Conservation (phyloP, 2,329 filamentous ascomycete species). For the Fusarium pseudocircinatum region DNA sequence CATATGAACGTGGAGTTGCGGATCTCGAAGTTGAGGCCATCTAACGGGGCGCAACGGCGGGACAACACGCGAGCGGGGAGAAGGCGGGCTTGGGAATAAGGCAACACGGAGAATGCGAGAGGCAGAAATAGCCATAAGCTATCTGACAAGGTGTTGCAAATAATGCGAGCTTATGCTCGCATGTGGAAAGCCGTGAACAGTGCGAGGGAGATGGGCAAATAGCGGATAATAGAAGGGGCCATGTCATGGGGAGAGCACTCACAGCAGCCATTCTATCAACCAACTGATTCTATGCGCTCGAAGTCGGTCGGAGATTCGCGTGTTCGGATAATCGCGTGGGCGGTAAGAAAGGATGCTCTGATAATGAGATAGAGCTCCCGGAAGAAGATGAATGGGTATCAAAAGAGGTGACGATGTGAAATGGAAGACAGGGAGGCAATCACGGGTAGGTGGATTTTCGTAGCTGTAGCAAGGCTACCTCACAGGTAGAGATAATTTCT, state of each 20-base stretch:
- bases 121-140: neutral
- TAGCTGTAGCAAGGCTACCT: slow-evolving; percentile 46
- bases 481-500: slow-evolving; percentile 49
- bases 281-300: slow-evolving; percentile 46
- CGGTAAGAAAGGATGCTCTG: slow-evolving; percentile 23
- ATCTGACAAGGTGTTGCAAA: neutral
- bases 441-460: slow-evolving; percentile 47
- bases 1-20: slow-evolving; percentile 23
- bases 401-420: slow-evolving; percentile 45
- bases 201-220: slow-evolving; percentile 18
- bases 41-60: slow-evolving; percentile 34
- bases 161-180: slow-evolving; percentile 7
- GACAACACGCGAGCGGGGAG: slow-evolving; percentile 38
- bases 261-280: slow-evolving; percentile 56
- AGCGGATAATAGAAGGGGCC: slow-evolving; percentile 28
- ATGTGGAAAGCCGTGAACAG: neutral
- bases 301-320: slow-evolving; percentile 29
- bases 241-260: slow-evolving; percentile 44
- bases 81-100: slow-evolving; percentile 2
- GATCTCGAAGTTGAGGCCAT: slow-evolving; percentile 27
- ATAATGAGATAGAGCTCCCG: slow-evolving; percentile 33
- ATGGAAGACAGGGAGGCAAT: slow-evolving; percentile 44
- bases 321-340: slow-evolving; percentile 36
- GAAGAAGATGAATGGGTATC: slow-evolving; percentile 46
- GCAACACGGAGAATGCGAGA: neutral